Percentiles rank a stretch among this genome's conserved stretches.
phyloP scores from a whole-genome alignment of 106 monocot genomes.

The Dioscorea dumetorum region DNA sequence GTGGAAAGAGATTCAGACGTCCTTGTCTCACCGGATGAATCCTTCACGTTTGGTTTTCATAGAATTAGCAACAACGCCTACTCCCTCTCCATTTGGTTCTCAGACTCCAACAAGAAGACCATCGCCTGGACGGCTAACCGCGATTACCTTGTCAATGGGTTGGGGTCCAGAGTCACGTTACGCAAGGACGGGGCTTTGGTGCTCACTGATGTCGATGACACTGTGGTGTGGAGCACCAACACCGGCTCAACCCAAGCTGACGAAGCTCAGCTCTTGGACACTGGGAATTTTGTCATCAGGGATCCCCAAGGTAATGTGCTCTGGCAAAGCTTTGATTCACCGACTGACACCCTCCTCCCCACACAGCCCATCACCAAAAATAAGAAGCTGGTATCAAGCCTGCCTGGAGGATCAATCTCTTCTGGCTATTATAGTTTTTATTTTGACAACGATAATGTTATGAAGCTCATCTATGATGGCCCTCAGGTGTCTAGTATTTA shows the following conservation, averaged over 20 bases:
- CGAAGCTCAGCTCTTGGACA: constrained; percentile 21
- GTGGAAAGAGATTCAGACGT: constrained; percentile 14
- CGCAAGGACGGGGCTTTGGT: constrained; percentile 14
- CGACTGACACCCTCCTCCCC: constrained; percentile 43
- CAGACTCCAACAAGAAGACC: constrained; percentile 14
- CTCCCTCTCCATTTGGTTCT: constrained; percentile 44
- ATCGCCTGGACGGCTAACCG: constrained; percentile 44
- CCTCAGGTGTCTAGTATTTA: constrained; percentile 20
- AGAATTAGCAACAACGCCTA: constrained; percentile 31
- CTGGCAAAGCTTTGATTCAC: constrained; percentile 37
- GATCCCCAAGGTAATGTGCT: constrained; percentile 8
- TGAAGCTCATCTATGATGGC: constrained; percentile 26
- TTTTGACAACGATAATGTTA: constrained; percentile 25
- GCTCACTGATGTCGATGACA: constrained; percentile 18
- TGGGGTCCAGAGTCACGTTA: constrained; percentile 2
- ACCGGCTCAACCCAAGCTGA: constrained; percentile 9
- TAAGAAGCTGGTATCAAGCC: constrained; percentile 9
- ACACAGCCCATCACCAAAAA: constrained; percentile 27
- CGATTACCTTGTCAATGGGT: constrained; percentile 40
- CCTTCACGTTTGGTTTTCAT: constrained; percentile 40
- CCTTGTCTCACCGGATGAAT: constrained; percentile 18
- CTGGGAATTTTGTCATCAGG: constrained; percentile 44
- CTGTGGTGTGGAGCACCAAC: constrained; percentile 28
- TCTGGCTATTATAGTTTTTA: constrained; percentile 21
- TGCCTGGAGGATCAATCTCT: not conserved